Conservation (phyloP, 1,284 basidiomycete species). For the Tilletia walkeri region DNA sequence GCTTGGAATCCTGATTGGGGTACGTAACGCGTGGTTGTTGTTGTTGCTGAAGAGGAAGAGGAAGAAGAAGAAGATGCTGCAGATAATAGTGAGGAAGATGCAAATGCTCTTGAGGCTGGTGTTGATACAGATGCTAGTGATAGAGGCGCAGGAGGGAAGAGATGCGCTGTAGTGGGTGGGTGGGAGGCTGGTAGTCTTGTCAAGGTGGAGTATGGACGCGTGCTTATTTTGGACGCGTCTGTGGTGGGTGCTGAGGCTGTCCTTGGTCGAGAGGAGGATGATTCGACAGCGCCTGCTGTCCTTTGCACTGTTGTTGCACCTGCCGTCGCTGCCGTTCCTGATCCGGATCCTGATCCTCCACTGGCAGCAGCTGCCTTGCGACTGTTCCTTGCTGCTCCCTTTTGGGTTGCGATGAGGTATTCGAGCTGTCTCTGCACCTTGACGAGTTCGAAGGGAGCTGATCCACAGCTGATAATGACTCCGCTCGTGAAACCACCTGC, state of each 20-base stretch:
- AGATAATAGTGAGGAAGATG: constrained; percentile 17
- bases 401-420: constrained; percentile 81
- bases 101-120: constrained; percentile 18
- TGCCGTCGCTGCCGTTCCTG: neutral
- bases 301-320: neutral
- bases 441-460: constrained; percentile 80
- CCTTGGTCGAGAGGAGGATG: neutral
- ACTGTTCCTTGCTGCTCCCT: constrained; percentile 60
- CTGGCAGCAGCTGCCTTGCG: neutral
- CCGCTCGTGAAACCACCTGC: constrained; percentile 74
- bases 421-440: constrained; percentile 84
- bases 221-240: neutral
- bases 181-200: too few species aligned
- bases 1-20: constrained; percentile 48
- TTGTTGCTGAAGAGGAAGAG: neutral
- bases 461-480: constrained; percentile 66
- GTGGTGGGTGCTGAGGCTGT: neutral
- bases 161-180: neutral
- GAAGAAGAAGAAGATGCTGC: neutral
- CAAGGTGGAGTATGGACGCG: neutral
- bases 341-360: neutral
- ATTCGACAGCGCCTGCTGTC: neutral
- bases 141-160: too few species aligned
- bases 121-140: neutral
- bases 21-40: constrained; percentile 25